These are phyloP conservation scores for Coffea humblotiana DNA, from an alignment of 305 asterid species.

Conservation along the genomic window DNA sequence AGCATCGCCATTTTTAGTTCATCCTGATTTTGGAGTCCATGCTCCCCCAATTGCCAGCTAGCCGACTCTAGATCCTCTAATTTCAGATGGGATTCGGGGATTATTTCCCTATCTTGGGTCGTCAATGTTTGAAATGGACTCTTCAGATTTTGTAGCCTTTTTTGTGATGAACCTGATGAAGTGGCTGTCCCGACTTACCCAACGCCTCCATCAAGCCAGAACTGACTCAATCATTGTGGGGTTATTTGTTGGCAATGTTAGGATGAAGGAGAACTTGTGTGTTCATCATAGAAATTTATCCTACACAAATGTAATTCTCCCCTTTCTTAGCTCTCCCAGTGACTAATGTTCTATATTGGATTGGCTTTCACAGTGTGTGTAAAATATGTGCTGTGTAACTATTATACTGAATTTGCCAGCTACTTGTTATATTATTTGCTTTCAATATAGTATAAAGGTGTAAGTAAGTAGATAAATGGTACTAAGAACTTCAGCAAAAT, in stretches of 20 bases:
- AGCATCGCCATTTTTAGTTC: not conserved
- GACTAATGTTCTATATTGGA: not conserved
- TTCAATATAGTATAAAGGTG: not conserved
- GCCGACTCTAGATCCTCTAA: not conserved
- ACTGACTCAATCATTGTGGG: not conserved
- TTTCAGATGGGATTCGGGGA: constrained; percentile 1
- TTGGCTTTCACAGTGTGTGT: not conserved
- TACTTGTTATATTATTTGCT: not conserved
- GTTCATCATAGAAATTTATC: not conserved
- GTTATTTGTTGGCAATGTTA: not conserved
- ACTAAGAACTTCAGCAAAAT: too few relatives aligned
- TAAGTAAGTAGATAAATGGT: not conserved
- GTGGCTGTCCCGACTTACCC: not conserved
- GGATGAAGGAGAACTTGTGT: not conserved
- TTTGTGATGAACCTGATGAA: constrained; percentile 13
- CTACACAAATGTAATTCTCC: not conserved
- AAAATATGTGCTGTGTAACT: not conserved
- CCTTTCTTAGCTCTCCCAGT: not conserved
- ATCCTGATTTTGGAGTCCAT: constrained; percentile 5
- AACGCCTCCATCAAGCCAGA: not conserved
- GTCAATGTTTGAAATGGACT: not conserved
- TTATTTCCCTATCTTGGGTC: not conserved
- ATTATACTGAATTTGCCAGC: not conserved
- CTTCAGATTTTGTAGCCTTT: not conserved
- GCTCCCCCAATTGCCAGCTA: not conserved